phyloP scores from a whole-genome alignment of 139 green algal genomes.

The Yamagishiella unicocca region DNA sequence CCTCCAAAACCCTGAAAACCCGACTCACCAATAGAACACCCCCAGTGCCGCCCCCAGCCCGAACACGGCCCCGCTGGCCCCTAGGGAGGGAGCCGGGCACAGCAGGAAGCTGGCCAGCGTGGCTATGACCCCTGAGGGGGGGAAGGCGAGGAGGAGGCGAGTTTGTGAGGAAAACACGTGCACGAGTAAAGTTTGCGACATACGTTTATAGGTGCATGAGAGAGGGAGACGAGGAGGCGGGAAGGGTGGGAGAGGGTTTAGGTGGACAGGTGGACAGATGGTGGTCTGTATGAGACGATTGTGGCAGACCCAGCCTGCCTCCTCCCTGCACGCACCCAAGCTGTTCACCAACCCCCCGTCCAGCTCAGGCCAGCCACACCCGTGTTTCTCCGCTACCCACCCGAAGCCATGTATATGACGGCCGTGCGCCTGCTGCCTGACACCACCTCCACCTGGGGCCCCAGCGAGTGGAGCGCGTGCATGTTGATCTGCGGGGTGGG shows the following conservation, averaged over 20 bases:
- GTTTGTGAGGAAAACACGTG: too few relatives aligned
- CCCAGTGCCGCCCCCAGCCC: conserved; percentile 71
- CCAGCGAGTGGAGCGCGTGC: conserved; percentile 68
- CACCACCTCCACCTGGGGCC: conserved; percentile 67
- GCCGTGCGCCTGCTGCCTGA: conserved; percentile 54
- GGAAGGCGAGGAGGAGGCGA: too few relatives aligned
- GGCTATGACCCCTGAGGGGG: conserved; percentile 30
- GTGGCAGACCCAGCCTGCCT: too few relatives aligned
- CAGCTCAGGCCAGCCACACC: neutral
- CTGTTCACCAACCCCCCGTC: too few relatives aligned
- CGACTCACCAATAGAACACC: conserved; percentile 66
- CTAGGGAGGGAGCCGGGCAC: conserved; percentile 59
- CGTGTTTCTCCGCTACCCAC: neutral
- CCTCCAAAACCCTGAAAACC: neutral
- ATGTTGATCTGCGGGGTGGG: conserved; percentile 68
- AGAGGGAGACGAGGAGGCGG: too few relatives aligned
- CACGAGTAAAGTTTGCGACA: too few relatives aligned
- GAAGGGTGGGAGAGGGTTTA: too few relatives aligned
- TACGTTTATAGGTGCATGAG: too few relatives aligned
- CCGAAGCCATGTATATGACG: conserved; percentile 62
- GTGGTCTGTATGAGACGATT: too few relatives aligned
- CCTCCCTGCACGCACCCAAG: too few relatives aligned
- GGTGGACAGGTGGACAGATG: too few relatives aligned
- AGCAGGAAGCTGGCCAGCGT: conserved; percentile 65
- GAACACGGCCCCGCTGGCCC: conserved; percentile 68